A percentile compares a stretch with the other conserved stretches of the same genome.
These are phyloP conservation scores for Ustilago lituana DNA, from an alignment of 1,284 basidiomycete species.

Conservation along the genomic window DNA sequence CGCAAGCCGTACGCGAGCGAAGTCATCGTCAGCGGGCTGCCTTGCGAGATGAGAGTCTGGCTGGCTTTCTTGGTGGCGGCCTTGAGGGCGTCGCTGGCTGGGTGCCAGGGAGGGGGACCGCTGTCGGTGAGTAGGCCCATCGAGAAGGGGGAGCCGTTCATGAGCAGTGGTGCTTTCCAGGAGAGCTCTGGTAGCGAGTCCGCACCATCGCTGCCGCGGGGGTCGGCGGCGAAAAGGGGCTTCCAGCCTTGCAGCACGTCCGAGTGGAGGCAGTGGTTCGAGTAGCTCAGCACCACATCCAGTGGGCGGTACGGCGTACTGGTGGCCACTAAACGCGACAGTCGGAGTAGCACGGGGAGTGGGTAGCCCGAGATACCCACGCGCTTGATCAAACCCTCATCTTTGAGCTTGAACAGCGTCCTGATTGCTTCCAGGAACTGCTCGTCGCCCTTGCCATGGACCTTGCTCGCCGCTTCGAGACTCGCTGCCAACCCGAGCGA, in stretches of 20 bases:
- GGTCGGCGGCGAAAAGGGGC: constrained; percentile 43
- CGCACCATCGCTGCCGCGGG: constrained; percentile 6
- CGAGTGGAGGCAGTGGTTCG: constrained; percentile 62
- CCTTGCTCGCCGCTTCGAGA: constrained; percentile 72
- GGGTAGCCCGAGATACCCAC: constrained; percentile 92
- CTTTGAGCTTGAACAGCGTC: constrained; percentile 79
- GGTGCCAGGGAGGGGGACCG: constrained; percentile 83
- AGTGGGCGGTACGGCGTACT: constrained; percentile 64
- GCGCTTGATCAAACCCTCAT: constrained; percentile 78
- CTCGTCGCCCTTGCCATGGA: constrained; percentile 82
- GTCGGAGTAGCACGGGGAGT: constrained; percentile 84
- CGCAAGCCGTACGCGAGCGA: constrained; percentile 60
- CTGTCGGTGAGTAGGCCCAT: constrained; percentile 85
- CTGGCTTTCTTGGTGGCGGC: constrained; percentile 66
- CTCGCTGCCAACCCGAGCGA: constrained; percentile 54
- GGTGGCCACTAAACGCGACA: constrained; percentile 76
- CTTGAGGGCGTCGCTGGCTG: constrained; percentile 74
- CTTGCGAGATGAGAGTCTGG: constrained; percentile 21
- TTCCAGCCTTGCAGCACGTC: constrained; percentile 57
- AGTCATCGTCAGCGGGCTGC: constrained; percentile 47
- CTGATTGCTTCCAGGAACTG: constrained; percentile 78
- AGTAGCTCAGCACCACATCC: constrained; percentile 63
- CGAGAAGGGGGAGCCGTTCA: constrained; percentile 87
- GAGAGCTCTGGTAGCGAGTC: constrained; percentile 11
- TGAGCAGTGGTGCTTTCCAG: constrained; percentile 71